These are phyloP conservation scores for Apostasia shenzhenica DNA, from an alignment of 106 monocot genomes.

Conservation along the genomic window DNA sequence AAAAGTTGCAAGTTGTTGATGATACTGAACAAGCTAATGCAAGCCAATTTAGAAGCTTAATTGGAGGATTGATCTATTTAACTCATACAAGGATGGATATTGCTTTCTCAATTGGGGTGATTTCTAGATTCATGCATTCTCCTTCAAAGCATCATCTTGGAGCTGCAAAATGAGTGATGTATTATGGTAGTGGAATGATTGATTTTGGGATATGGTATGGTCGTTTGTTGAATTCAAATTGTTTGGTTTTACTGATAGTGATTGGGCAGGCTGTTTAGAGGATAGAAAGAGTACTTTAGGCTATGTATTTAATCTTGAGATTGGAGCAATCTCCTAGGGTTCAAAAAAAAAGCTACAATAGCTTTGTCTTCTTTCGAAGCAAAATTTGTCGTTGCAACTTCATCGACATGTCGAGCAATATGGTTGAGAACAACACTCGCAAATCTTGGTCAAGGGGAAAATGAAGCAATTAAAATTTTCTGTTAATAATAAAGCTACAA, in stretches of 20 bases:
- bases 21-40: background rate
- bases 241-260: background rate
- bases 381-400: background rate
- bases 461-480: background rate
- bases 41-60: background rate
- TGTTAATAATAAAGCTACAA: conserved; percentile 4
- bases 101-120: conserved; percentile 8
- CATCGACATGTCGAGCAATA: conserved; percentile 1
- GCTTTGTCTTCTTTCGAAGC: background rate
- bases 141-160: conserved; percentile 4
- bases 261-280: no score
- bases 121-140: conserved; percentile 12
- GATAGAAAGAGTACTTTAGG: no score
- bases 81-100: conserved; percentile 17
- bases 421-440: background rate
- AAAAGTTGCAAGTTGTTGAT: conserved; percentile 3
- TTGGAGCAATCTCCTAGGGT: no score
- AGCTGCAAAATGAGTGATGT: conserved; percentile 11
- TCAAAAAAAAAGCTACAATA: background rate
- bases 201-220: background rate
- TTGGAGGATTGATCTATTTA: conserved; percentile 18
- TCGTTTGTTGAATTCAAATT: background rate
- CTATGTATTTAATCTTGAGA: no score
- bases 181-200: background rate
- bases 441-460: background rate